phyloP scores from a whole-genome alignment of 1,139 yeast genomes.

The Hansenula sp. region DNA sequence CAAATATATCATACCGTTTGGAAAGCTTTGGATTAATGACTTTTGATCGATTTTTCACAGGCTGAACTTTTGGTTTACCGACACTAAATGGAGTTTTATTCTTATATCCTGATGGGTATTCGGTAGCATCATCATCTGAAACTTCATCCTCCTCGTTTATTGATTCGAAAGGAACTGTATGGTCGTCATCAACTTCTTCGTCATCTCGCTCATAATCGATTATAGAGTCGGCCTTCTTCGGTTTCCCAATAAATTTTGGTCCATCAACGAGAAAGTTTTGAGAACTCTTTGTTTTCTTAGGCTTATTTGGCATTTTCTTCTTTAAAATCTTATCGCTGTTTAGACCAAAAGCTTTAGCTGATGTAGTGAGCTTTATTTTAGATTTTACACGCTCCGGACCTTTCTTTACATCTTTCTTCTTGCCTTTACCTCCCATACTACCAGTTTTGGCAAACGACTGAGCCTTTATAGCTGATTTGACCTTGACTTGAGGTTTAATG shows the following conservation, averaged over 20 bases:
- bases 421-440: background rate
- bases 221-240: background rate
- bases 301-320: slow-evolving; percentile 4
- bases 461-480: slow-evolving; percentile 1
- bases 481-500: background rate
- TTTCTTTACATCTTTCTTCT: background rate
- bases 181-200: background rate
- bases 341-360: slow-evolving; percentile 1
- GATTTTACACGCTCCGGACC: background rate
- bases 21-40: background rate
- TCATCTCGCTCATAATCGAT: background rate
- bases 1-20: background rate
- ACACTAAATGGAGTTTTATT: background rate
- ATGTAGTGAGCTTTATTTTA: background rate
- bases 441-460: slow-evolving; percentile 6
- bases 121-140: background rate
- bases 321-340: background rate
- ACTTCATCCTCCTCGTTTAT: background rate
- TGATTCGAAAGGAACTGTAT: background rate
- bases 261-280: slow-evolving; percentile 5
- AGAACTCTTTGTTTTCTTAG: slow-evolving; percentile 3
- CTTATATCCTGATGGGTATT: no score
- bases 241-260: background rate
- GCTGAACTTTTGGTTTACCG: background rate
- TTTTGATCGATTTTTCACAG: background rate